Conservation (phyloP, 106 monocot genomes). For the Dioscorea dumetorum region DNA sequence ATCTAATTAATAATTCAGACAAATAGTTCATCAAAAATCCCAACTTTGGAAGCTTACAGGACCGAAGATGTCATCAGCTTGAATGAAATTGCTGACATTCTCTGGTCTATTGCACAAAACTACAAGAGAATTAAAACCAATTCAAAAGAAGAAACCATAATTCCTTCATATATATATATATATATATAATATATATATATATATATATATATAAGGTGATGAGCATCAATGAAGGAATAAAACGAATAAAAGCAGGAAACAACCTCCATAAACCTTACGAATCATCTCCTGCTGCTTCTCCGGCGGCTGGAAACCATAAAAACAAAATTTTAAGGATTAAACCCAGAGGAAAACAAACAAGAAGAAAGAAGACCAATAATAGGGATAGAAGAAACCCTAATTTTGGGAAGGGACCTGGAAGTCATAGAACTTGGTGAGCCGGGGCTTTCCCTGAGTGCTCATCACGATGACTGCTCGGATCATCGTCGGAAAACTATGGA, state of each 20-base stretch:
- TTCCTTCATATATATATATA: no score
- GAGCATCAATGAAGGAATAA: not conserved
- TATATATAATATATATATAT: no score
- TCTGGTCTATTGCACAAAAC: conserved; percentile 65
- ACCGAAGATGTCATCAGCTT: conserved; percentile 69
- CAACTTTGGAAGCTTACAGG: conserved; percentile 30
- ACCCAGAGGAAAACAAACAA: not conserved
- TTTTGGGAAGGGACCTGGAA: conserved; percentile 40
- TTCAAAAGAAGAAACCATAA: not conserved
- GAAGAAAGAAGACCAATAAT: not conserved
- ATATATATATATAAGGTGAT: not conserved
- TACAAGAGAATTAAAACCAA: conserved; percentile 15
- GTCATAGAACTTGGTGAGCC: conserved; percentile 81
- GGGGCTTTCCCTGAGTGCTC: conserved; percentile 83
- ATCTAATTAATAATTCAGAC: no score
- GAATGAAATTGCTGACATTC: conserved; percentile 70
- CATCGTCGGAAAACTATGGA: conserved; percentile 24
- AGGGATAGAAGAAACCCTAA: not conserved
- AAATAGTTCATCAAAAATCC: no score
- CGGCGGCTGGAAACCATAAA: conserved; percentile 34
- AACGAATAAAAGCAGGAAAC: not conserved
- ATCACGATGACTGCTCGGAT: conserved; percentile 81
- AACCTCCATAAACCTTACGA: conserved; percentile 57
- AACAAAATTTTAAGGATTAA: not conserved
- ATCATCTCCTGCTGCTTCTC: conserved; percentile 82